phyloP scores from a whole-genome alignment of 139 green algal species.

The Pycnococcus provasolii region DNA sequence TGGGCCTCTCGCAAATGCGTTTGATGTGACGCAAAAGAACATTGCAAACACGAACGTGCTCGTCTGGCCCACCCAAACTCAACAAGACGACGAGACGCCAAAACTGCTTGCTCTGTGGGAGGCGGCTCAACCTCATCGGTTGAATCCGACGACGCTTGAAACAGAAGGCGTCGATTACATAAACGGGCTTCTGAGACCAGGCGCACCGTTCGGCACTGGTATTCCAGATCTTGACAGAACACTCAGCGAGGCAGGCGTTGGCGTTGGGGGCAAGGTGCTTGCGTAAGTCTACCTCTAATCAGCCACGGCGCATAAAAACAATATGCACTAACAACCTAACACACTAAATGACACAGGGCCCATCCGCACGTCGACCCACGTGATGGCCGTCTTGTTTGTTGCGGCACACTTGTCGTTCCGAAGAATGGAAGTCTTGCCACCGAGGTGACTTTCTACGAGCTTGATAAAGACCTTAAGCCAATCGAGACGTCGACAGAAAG shows the following conservation, averaged over 20 bases:
- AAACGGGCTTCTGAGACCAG: not conserved
- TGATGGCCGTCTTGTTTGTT: not conserved
- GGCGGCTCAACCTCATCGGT: not conserved
- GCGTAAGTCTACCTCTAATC: too few relatives aligned
- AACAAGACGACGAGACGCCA: too few relatives aligned
- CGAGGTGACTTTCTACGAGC: conserved; percentile 6
- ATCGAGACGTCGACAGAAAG: too few relatives aligned
- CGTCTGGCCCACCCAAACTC: not conserved
- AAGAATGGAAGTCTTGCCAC: not conserved
- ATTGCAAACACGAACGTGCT: conserved; percentile 20
- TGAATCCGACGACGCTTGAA: conserved; percentile 12
- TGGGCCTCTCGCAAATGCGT: not conserved
- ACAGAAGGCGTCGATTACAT: not conserved
- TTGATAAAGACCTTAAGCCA: not conserved
- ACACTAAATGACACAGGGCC: not conserved
- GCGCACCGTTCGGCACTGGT: not conserved
- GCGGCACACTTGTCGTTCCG: not conserved
- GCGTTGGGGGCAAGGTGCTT: conserved; percentile 9
- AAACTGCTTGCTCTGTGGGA: conserved; percentile 12
- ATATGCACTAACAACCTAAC: too few relatives aligned
- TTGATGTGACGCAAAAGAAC: conserved; percentile 17
- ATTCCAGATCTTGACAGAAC: too few relatives aligned
- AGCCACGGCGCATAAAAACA: too few relatives aligned
- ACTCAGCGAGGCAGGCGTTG: not conserved
- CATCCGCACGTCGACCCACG: conserved; percentile 14